A percentile compares a stretch with the other conserved stretches of the same genome.
These are phyloP conservation scores for Chiua sp. DNA, from an alignment of 1,284 basidiomycete species.

Conservation along the genomic window DNA sequence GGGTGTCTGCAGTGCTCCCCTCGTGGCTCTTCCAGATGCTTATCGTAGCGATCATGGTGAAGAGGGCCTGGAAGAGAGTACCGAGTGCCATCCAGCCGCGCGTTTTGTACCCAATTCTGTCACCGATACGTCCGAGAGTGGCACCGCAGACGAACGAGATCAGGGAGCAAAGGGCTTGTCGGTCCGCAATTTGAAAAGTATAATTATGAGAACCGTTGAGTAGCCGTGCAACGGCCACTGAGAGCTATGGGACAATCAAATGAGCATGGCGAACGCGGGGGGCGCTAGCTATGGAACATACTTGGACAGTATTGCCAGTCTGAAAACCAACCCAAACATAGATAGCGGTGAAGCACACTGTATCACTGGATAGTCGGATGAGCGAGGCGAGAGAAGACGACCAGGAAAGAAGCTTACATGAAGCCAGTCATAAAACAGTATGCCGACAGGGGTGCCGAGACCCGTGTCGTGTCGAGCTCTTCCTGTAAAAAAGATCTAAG, in stretches of 20 bases:
- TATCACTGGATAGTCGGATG: slow-evolving; percentile 50
- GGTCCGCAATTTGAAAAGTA: slow-evolving; percentile 76
- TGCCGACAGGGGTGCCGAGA: slow-evolving; percentile 65
- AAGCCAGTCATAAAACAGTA: slow-evolving; percentile 91
- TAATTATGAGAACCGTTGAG: slow-evolving; percentile 65
- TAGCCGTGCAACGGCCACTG: slow-evolving; percentile 64
- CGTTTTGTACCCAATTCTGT: slow-evolving; percentile 71
- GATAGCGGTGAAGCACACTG: slow-evolving; percentile 81
- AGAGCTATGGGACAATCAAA: slow-evolving; percentile 50
- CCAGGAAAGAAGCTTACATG: slow-evolving; percentile 53
- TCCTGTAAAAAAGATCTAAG: slow-evolving; percentile 38
- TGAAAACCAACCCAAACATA: slow-evolving; percentile 92
- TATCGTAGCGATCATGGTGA: slow-evolving; percentile 76
- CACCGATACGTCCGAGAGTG: slow-evolving; percentile 72
- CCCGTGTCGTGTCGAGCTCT: slow-evolving; percentile 67
- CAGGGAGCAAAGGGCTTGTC: slow-evolving; percentile 81
- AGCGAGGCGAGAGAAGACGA: not conserved
- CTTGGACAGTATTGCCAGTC: slow-evolving; percentile 76
- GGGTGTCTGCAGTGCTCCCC: slow-evolving; percentile 57
- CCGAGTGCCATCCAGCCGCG: slow-evolving; percentile 78
- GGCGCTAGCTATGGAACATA: slow-evolving; percentile 34
- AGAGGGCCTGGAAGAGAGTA: slow-evolving; percentile 74
- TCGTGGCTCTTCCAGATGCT: slow-evolving; percentile 69
- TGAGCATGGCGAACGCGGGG: slow-evolving; percentile 25
- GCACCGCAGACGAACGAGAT: slow-evolving; percentile 77